A percentile compares a stretch with the other conserved stretches of the same genome.
These are phyloP conservation scores for Stagonosporopsis cucurbitacearum DNA, from an alignment of 2,329 filamentous ascomycete genomes.

Conservation along the genomic window DNA sequence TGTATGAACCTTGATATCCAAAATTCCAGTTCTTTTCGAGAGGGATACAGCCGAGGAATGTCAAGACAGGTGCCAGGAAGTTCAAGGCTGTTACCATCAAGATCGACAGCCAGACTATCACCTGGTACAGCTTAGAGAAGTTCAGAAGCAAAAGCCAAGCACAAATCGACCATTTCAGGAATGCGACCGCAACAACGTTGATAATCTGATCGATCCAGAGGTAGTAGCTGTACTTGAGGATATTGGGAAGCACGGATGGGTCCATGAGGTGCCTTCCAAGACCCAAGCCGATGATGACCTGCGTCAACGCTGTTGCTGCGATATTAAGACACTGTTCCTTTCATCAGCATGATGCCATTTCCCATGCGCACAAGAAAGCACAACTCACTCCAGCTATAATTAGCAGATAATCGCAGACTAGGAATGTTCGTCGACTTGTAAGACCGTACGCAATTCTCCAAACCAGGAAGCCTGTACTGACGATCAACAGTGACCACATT, in stretches of 20 bases:
- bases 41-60: slow-evolving; percentile 33
- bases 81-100: slow-evolving; percentile 35
- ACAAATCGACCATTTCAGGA: slow-evolving; percentile 41
- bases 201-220: slow-evolving; percentile 35
- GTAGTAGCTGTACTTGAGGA: slow-evolving; percentile 27
- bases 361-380: too few species aligned
- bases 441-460: slow-evolving; percentile 34
- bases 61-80: slow-evolving; percentile 33
- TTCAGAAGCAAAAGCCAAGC: slow-evolving; percentile 37
- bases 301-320: slow-evolving; percentile 16
- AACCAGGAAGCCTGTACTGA: slow-evolving; percentile 29
- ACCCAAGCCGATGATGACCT: slow-evolving; percentile 22
- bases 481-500: slow-evolving; percentile 21
- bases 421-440: slow-evolving; percentile 24
- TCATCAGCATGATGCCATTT: not conserved
- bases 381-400: slow-evolving; percentile 32
- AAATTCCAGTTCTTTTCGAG: slow-evolving; percentile 37
- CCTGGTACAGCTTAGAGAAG: slow-evolving; percentile 31
- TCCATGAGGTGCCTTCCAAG: slow-evolving; percentile 34
- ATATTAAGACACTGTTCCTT: slow-evolving; percentile 27
- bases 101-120: slow-evolving; percentile 37
- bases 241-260: slow-evolving; percentile 23
- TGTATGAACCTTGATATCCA: slow-evolving; percentile 11
- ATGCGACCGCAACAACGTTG: slow-evolving; percentile 38
- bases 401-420: slow-evolving; percentile 32